These are phyloP conservation scores for Solanum hybrid DNA, from an alignment of 305 asterid genomes.

Conservation along the genomic window DNA sequence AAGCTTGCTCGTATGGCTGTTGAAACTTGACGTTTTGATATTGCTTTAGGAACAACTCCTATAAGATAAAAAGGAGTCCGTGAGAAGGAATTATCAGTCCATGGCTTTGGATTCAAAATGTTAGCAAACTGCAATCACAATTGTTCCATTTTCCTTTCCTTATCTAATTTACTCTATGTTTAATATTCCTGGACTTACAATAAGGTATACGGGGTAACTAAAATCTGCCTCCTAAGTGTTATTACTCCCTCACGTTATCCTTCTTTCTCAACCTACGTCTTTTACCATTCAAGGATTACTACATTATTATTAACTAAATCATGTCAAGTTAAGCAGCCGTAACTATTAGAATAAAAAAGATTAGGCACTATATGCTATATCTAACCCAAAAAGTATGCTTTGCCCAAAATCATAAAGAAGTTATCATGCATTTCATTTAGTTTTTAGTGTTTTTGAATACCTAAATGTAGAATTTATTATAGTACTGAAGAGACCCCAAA, in stretches of 20 bases:
- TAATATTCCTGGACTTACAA: not conserved
- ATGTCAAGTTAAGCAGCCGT: not conserved
- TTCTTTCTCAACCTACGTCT: not conserved
- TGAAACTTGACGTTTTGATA: conserved; percentile 77
- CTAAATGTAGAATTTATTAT: not conserved
- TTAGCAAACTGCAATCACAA: not conserved
- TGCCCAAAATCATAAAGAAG: not conserved
- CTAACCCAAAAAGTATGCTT: not conserved
- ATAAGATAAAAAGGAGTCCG: not conserved
- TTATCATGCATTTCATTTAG: not conserved
- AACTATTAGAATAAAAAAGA: not conserved
- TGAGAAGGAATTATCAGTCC: not conserved
- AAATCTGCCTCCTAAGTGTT: not conserved
- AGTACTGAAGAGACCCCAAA: not conserved
- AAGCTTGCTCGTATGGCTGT: conserved; percentile 94
- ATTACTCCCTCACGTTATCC: not conserved
- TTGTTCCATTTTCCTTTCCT: not conserved
- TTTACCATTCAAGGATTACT: not conserved
- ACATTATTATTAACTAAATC: not conserved
- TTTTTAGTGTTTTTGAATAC: not conserved
- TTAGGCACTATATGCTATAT: not conserved
- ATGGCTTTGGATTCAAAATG: not conserved
- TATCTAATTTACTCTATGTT: not conserved
- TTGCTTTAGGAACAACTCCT: conserved; percentile 68
- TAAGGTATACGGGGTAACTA: not conserved